phyloP scores from a whole-genome alignment of 306 rosid genomes.

The Medicago arabica region DNA sequence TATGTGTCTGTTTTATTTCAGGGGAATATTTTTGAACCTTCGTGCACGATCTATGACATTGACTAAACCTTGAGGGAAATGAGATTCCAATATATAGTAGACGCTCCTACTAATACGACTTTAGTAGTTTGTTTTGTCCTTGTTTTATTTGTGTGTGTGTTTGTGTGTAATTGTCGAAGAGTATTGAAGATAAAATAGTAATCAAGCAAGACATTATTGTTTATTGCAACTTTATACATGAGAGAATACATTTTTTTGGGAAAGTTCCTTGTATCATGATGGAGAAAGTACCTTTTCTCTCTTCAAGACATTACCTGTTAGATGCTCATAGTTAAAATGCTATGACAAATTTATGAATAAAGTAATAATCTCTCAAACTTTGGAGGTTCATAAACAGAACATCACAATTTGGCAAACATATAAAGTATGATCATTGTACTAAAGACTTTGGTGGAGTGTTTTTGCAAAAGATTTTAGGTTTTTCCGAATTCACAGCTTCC shows the following conservation, averaged over 20 bases:
- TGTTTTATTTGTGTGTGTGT: neutral
- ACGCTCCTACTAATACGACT: neutral
- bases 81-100: neutral
- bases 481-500: too few species aligned
- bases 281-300: neutral
- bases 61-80: constrained; percentile 59
- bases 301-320: neutral
- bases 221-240: constrained; percentile 14
- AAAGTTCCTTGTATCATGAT: neutral
- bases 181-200: neutral
- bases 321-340: neutral
- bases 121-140: neutral
- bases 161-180: neutral
- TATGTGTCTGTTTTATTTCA: constrained; percentile 39
- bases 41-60: constrained; percentile 70
- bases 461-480: too few species aligned
- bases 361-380: neutral
- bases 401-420: too few species aligned
- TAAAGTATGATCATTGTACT: too few species aligned
- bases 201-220: constrained; percentile 7
- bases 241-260: constrained; percentile 9
- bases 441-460: too few species aligned
- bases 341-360: neutral
- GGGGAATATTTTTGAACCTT: constrained; percentile 91
- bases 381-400: neutral